These are phyloP conservation scores for Penicillium fuscoglaucum DNA, from an alignment of 2,329 filamentous ascomycete genomes.

Conservation along the genomic window DNA sequence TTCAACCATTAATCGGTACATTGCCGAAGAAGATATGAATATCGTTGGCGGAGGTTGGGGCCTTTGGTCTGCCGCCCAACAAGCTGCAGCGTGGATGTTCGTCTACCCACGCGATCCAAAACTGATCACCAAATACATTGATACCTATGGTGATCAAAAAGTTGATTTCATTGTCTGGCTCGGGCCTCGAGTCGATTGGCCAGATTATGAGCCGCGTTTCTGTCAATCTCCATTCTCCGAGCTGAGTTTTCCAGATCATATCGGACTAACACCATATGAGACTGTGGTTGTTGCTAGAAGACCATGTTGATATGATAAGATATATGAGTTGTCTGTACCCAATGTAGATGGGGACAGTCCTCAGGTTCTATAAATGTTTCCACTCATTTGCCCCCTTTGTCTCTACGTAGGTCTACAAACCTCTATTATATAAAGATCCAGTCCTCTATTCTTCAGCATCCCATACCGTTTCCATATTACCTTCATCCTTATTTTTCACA, in stretches of 20 bases:
- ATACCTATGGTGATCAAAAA: conserved; percentile 19
- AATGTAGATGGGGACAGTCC: too few relatives aligned
- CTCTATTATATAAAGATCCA: too few relatives aligned
- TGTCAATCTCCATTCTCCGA: conserved; percentile 22
- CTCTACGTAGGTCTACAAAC: too few relatives aligned
- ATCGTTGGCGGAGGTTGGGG: conserved; percentile 49
- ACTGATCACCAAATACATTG: conserved; percentile 49
- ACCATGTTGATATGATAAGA: neutral
- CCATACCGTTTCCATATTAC: too few relatives aligned
- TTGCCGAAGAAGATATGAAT: conserved; percentile 45
- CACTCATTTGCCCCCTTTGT: too few relatives aligned
- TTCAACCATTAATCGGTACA: conserved; percentile 47
- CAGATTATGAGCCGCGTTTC: conserved; percentile 33
- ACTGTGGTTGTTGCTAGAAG: conserved; percentile 23
- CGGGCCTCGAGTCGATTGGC: conserved; percentile 33
- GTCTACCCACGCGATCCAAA: conserved; percentile 54
- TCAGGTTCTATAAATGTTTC: too few relatives aligned
- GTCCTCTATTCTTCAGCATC: too few relatives aligned
- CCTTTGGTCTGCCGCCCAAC: conserved; percentile 42
- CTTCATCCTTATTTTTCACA: neutral
- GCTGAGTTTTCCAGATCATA: conserved; percentile 20
- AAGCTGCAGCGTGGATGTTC: conserved; percentile 53
- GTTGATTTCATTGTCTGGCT: conserved; percentile 33
- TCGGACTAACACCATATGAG: conserved; percentile 30
- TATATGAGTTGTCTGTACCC: too few relatives aligned